A percentile compares a stretch with the other conserved stretches of the same genome.
Evolutionary conservation across 495 filamentous ascomycete species (phyloP).

Genomic region (Neurospora sp.): DNA sequence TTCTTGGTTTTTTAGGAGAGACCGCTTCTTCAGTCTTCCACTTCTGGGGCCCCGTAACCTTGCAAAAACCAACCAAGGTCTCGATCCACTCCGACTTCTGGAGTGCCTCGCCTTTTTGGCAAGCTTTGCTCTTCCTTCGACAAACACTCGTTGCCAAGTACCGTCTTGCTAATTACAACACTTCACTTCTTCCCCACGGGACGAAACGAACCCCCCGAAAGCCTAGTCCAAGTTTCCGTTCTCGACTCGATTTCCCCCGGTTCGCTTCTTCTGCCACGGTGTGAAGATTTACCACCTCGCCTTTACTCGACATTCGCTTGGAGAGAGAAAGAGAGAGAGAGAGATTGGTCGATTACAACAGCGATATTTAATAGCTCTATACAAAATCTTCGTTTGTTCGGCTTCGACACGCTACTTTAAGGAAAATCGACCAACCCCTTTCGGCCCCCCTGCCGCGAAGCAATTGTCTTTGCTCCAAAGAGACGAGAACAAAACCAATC

Average conservation of each 20-base stretch:
- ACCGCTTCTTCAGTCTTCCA: neutral
- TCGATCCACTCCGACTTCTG: neutral
- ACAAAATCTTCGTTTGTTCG: constrained; percentile 14
- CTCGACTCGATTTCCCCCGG: neutral
- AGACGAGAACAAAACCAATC: neutral
- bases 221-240: neutral
- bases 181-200: constrained; percentile 1
- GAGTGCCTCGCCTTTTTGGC: neutral
- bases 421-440: constrained; percentile 8
- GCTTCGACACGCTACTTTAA: neutral
- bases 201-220: neutral
- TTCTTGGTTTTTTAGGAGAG: neutral
- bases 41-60: neutral
- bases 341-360: constrained; percentile 11
- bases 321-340: constrained; percentile 3
- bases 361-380: constrained; percentile 17
- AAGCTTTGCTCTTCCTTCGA: constrained; percentile 3
- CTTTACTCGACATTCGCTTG: constrained; percentile 19
- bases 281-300: constrained; percentile 1
- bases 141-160: constrained; percentile 1
- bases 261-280: neutral
- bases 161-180: constrained; percentile 1
- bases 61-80: neutral
- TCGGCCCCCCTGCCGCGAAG: constrained; percentile 3
- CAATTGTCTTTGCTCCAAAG: constrained; percentile 13